phyloP scores from a whole-genome alignment of 257 asterid genomes.

The Cordia subcordata region DNA sequence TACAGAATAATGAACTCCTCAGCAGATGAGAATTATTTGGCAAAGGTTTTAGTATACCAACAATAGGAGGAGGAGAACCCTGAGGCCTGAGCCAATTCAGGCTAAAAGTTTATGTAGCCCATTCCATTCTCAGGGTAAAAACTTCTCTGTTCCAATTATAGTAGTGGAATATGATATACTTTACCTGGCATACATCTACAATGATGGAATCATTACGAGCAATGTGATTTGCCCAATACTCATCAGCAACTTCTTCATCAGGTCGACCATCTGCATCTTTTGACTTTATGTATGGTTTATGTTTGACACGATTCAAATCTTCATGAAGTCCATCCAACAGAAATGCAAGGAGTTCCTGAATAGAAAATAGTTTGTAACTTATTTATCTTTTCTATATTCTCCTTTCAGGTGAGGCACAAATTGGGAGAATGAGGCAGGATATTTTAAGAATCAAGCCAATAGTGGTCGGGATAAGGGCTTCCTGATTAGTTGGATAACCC shows the following conservation, averaged over 20 bases:
- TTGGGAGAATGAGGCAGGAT: too few species aligned
- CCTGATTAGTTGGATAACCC: too few species aligned
- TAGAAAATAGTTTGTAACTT: conserved; percentile 16
- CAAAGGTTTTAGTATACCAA: not conserved
- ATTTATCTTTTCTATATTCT: conserved; percentile 5
- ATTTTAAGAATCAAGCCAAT: too few species aligned
- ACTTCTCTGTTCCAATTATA: conserved; percentile 3
- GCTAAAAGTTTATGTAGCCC: not conserved
- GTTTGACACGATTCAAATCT: conserved; percentile 97
- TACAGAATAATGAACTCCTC: too few species aligned
- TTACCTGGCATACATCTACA: conserved; percentile 99
- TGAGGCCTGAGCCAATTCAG: not conserved
- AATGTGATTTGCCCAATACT: conserved; percentile 98
- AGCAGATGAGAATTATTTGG: too few species aligned
- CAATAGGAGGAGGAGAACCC: not conserved
- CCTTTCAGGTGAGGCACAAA: too few species aligned
- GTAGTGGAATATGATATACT: conserved; percentile 21
- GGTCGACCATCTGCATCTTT: conserved; percentile 96
- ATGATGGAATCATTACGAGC: conserved; percentile 99
- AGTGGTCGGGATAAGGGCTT: too few species aligned
- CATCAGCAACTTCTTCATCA: conserved; percentile 98
- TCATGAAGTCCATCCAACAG: conserved; percentile 99
- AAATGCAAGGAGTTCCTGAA: conserved; percentile 97
- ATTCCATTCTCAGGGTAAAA: not conserved
- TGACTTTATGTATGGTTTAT: conserved; percentile 88